Base-by-base conservation (phyloP, 1,284 basidiomycete genomes). In the Tylopilus sp. region DNA sequence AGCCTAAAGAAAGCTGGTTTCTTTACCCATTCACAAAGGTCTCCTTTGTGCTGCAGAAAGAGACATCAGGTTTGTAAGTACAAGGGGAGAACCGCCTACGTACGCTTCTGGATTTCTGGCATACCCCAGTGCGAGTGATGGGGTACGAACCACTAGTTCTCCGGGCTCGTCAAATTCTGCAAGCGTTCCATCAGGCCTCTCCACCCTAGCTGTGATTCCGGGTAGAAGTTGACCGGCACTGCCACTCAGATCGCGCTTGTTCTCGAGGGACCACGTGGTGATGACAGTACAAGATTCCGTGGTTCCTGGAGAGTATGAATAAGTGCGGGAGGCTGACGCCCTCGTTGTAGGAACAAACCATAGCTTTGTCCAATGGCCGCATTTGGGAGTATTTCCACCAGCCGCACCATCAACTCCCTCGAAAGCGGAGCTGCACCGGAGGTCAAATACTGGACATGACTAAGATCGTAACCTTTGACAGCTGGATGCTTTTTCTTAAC, bases 151-250 rank as follows among this genome's bases (percentile, higher is more conserved):
- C 4, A 80, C 67, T 7, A 88, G 67, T 63, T 88, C 85, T 5
- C 85, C 85, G n/a, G 73, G 72, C 61, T 87, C 83, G 33, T 80
- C 82, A 51, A 81, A 79, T 12, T 65, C 67, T 4, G 80, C 83
- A 26, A 81, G 67, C 6, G 76, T 71, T 5, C 84, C 83, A 61
- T 87, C 82, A 14, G 72, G 58, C 63, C 79, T 85, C 51, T 85
- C 68, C 4, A 88, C 75, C 51, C 76, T 77, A 1, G 74, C 80
- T 26, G 61, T 64, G 28, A 77, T 67, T 15, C 82, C 82, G 2
- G 80, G 78, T 5, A 85, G 48, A 24, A 86, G 61, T 51, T 72
- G 72, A 3, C 85, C 85, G 0, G 76, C 77, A 57, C 81, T 77
- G 15, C 83, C 84, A 15, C 74, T 67, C 2, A 75, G 74, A 37